Conservation (phyloP, 2,329 filamentous ascomycete genomes). For the Huntiella savannae region DNA sequence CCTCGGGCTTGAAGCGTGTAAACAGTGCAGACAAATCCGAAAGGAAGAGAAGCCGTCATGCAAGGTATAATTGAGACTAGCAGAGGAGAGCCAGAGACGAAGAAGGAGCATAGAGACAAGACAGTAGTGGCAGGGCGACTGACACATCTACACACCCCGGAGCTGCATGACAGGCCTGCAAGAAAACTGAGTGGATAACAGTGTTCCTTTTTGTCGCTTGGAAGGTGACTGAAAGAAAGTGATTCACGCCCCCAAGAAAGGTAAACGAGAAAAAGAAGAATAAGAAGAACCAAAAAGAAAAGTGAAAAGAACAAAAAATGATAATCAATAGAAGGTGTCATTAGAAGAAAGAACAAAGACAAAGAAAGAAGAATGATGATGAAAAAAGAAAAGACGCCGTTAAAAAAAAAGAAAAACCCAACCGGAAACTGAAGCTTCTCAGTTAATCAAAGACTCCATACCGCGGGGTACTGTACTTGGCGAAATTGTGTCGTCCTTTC, state of each 20-base stretch:
- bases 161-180: too few species aligned
- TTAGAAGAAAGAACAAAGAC: constrained; percentile 4
- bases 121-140: neutral
- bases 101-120: neutral
- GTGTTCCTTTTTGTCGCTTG: too few species aligned
- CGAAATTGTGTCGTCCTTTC: constrained; percentile 22
- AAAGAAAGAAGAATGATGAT: neutral
- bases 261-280: neutral
- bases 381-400: neutral
- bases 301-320: neutral
- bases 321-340: neutral
- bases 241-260: neutral
- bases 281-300: neutral
- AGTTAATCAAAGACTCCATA: constrained; percentile 16
- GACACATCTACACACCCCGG: neutral
- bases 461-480: constrained; percentile 23
- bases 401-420: neutral
- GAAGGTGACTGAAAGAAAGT: too few species aligned
- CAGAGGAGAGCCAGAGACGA: neutral
- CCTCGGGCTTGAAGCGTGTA: neutral
- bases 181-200: too few species aligned
- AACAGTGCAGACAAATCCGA: neutral
- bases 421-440: neutral
- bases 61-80: neutral
- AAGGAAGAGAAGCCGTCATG: neutral